Conservation (phyloP, 352 stramenopile genomes). For the Phytophthora brassicae region DNA sequence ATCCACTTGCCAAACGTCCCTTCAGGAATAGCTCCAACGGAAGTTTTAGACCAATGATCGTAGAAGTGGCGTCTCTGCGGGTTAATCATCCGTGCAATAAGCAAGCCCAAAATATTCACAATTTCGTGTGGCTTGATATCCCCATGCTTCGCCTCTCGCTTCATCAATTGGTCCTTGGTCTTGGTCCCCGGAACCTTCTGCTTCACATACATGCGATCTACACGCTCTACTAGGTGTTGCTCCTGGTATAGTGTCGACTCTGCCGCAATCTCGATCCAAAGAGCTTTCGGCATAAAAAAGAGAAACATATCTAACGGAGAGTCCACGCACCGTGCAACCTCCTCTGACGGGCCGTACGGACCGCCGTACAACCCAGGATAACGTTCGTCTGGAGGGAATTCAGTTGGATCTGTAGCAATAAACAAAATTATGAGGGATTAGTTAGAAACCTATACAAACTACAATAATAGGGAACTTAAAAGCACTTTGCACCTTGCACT, state of each 20-base stretch:
- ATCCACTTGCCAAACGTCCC: slow-evolving; percentile 1
- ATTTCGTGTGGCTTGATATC: slow-evolving; percentile 5
- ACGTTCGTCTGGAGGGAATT: neutral
- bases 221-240: neutral
- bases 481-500: too few species aligned
- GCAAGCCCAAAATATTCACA: neutral
- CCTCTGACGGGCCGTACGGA: neutral
- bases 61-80: too few species aligned
- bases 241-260: neutral
- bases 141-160: neutral
- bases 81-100: too few species aligned
- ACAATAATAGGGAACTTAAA: too few species aligned
- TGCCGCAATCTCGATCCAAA: neutral
- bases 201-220: slow-evolving; percentile 1
- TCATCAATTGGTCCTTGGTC: neutral
- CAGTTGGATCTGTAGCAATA: neutral
- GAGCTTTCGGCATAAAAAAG: neutral
- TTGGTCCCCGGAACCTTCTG: slow-evolving; percentile 3
- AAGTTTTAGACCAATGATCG: neutral
- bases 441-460: too few species aligned
- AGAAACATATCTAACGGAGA: neutral
- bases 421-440: too few species aligned
- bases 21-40: neutral
- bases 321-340: neutral
- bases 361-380: neutral